Evolutionary conservation across 345 rosid genomes (phyloP).

Genomic region (Ceriops tagal): DNA sequence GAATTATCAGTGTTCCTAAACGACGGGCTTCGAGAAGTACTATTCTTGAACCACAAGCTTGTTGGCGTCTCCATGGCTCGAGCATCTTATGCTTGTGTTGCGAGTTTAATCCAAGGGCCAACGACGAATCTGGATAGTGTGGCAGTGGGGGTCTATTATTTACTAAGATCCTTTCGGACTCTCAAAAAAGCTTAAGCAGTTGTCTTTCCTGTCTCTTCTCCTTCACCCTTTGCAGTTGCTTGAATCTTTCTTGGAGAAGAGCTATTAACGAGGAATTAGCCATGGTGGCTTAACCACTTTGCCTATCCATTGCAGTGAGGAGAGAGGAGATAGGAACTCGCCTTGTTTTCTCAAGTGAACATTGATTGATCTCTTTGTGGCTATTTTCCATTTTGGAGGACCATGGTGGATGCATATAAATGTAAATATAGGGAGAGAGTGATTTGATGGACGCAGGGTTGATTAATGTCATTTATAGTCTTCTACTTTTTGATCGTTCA

Average conservation of each 20-base stretch:
- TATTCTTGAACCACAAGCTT: slow-evolving; percentile 30
- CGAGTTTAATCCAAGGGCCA: slow-evolving; percentile 46
- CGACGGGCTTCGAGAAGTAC: slow-evolving; percentile 15
- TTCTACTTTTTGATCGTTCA: not conserved
- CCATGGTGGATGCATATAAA: slow-evolving; percentile 22
- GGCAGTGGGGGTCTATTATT: slow-evolving; percentile 12
- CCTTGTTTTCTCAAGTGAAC: not conserved
- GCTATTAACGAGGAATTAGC: slow-evolving; percentile 59
- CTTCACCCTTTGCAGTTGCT: slow-evolving; percentile 52
- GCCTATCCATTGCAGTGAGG: slow-evolving; percentile 42
- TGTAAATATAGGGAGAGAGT: not conserved
- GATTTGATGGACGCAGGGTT: not conserved
- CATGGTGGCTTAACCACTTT: slow-evolving; percentile 36
- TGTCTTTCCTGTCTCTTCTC: slow-evolving; percentile 65
- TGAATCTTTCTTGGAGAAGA: slow-evolving; percentile 71
- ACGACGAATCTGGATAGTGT: slow-evolving; percentile 32
- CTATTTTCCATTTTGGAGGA: not conserved
- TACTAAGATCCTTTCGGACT: slow-evolving; percentile 22
- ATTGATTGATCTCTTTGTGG: not conserved
- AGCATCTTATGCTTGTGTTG: slow-evolving; percentile 17
- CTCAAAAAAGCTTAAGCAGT: slow-evolving; percentile 34
- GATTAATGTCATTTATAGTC: not conserved
- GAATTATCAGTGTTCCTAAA: slow-evolving; percentile 36
- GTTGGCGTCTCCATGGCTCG: slow-evolving; percentile 17
- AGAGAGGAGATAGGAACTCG: no score